phyloP scores from a whole-genome alignment of 306 rosid genomes.

The Medicago arabica region DNA sequence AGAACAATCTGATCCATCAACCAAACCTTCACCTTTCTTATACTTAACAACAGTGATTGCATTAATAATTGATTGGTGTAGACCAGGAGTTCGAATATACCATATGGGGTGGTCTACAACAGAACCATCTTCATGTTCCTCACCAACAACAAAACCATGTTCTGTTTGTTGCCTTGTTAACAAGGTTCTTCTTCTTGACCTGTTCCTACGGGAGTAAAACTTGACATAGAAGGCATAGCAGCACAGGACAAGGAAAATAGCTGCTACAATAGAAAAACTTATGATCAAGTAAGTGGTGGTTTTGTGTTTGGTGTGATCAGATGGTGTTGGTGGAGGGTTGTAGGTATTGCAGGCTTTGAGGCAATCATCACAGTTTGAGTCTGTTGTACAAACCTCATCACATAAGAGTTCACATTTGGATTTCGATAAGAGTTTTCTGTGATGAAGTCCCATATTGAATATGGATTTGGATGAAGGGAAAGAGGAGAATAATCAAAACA shows the following conservation, averaged over 20 bases:
- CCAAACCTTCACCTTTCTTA: slow-evolving; percentile 67
- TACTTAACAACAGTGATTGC: slow-evolving; percentile 69
- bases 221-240: slow-evolving; percentile 53
- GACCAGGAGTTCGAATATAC: slow-evolving; percentile 83
- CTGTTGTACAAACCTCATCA: fast-evolving
- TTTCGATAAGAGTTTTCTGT: slow-evolving; percentile 34
- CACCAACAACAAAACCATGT: slow-evolving; percentile 55
- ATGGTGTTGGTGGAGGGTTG: neutral
- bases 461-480: neutral
- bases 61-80: slow-evolving; percentile 58
- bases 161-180: slow-evolving; percentile 28
- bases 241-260: slow-evolving; percentile 48
- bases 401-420: neutral
- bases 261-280: slow-evolving; percentile 30
- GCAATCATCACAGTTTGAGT: neutral
- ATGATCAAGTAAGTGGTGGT: slow-evolving; percentile 29
- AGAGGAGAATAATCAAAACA: slow-evolving; percentile 24
- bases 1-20: slow-evolving; percentile 85
- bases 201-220: slow-evolving; percentile 39
- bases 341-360: neutral
- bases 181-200: slow-evolving; percentile 16
- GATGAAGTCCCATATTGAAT: slow-evolving; percentile 44
- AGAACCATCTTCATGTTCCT: slow-evolving; percentile 57
- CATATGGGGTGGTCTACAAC: slow-evolving; percentile 75
- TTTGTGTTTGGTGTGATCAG: slow-evolving; percentile 9